These are phyloP conservation scores for Sinapis alba DNA, from an alignment of 441 rosid species.

Conservation along the genomic window DNA sequence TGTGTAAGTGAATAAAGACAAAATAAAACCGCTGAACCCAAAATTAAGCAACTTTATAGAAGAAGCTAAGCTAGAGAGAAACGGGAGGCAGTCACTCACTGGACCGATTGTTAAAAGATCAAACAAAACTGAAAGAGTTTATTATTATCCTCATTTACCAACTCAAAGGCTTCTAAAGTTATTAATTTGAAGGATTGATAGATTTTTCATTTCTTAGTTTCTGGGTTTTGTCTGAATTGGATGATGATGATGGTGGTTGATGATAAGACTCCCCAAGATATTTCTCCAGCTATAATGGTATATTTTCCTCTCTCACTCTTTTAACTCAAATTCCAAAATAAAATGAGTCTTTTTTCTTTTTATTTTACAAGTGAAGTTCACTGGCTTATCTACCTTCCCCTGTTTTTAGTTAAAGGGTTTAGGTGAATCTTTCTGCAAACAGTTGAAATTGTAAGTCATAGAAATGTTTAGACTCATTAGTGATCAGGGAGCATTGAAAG, in stretches of 20 bases:
- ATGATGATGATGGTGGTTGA: slow-evolving; percentile 21
- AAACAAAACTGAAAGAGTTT: neutral
- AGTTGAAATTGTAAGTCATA: neutral
- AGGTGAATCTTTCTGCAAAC: neutral
- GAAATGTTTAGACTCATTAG: neutral
- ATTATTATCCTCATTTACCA: neutral
- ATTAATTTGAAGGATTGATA: neutral
- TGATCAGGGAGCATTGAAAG: neutral
- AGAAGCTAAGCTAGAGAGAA: slow-evolving; percentile 1
- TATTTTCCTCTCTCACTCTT: neutral
- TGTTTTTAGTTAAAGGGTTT: slow-evolving; percentile 1
- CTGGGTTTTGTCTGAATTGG: slow-evolving; percentile 26
- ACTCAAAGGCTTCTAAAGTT: neutral
- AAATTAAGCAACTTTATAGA: neutral
- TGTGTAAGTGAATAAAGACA: neutral
- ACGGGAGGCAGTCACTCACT: slow-evolving; percentile 20
- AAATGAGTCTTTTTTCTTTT: neutral
- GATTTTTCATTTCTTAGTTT: slow-evolving; percentile 17
- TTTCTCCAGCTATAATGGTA: slow-evolving; percentile 35
- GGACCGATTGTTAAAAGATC: slow-evolving; percentile 8
- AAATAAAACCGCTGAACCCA: slow-evolving; percentile 17
- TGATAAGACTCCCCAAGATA: slow-evolving; percentile 8
- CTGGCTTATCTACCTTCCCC: neutral
- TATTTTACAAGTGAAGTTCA: neutral
- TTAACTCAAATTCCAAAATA: neutral